Evolutionary conservation across 179 eudicot genomes (phyloP), one percentile per base, ranked within the genome.

Genomic region (Spinacia oleracea): DNA sequence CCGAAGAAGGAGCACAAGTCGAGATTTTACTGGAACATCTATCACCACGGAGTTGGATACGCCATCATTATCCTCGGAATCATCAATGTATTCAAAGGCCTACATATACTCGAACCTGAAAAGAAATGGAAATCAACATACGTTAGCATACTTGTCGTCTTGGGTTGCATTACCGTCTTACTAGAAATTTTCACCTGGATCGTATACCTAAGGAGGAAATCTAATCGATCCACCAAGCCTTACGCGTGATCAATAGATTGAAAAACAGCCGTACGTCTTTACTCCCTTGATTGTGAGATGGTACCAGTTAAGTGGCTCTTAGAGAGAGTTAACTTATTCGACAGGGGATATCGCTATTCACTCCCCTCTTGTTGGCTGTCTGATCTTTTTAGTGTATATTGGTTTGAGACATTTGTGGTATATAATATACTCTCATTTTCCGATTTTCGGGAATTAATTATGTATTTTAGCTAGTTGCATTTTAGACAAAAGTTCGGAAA

Each of bases 71-170:
- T 86, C 70, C 88, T 92, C 1, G 88, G 94, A 53, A 80, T 92
- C 84, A 77, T 90, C 83, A 92, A 92, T 29, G 87, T 92, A 15
- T 92, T 92, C 87, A 92, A 89, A 85, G 97, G 97, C 68, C 74
- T 92, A 2, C 72, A 87, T 9, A 92, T 92, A 9, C 78, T 92
- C 73, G 72, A 80, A 34, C 97, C 97, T 9, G 89, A 69, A 78
- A 72, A 84, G 80, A 92, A 89, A 79, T 92, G 93, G 94, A 90
- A 77, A 81, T 55, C 86, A 25, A 83, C 88, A 14, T 92, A 90
- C 71, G 81, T 85, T 38, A 76, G 74, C 21, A 79, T 86, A 32
- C 82, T 90, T 15, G 63, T 81, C 1, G 83, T 64, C 23, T 74
- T 91, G 46, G 92, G 90, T 63, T 77, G 78, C n/a, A 76, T 89